These are phyloP conservation scores for Neonectria sp. DNA, from an alignment of 2,329 filamentous ascomycete genomes.

Conservation along the genomic window DNA sequence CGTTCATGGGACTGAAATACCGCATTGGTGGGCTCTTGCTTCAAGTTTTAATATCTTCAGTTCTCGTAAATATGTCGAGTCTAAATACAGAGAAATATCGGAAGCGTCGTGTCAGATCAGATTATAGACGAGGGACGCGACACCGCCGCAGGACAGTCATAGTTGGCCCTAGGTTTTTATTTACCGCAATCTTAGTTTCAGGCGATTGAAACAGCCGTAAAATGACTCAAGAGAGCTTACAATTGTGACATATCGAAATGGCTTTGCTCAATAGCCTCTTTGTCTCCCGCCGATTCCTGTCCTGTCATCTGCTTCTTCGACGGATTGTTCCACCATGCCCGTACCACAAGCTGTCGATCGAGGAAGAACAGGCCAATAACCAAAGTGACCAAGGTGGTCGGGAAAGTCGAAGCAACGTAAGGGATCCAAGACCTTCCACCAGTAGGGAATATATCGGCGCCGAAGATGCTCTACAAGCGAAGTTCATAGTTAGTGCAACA, in stretches of 20 bases:
- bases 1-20: not conserved
- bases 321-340: slow-evolving; percentile 1
- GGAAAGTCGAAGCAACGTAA: not conserved
- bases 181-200: no score
- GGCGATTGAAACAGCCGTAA: no score
- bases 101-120: no score
- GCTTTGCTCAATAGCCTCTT: no score
- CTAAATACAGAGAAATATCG: no score
- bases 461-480: not conserved
- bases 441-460: not conserved
- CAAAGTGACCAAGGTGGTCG: not conserved
- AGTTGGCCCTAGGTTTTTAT: no score
- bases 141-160: no score
- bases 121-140: no score
- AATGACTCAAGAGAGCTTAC: no score
- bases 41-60: no score
- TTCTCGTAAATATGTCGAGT: no score
- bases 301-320: not conserved
- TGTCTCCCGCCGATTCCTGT: not conserved
- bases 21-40: not conserved
- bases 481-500: not conserved
- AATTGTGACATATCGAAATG: no score
- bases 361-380: not conserved
- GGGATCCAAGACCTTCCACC: not conserved
- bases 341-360: not conserved